These are phyloP conservation scores for Harringtonia lauricola DNA, from an alignment of 2,329 filamentous ascomycete genomes.

Conservation along the genomic window DNA sequence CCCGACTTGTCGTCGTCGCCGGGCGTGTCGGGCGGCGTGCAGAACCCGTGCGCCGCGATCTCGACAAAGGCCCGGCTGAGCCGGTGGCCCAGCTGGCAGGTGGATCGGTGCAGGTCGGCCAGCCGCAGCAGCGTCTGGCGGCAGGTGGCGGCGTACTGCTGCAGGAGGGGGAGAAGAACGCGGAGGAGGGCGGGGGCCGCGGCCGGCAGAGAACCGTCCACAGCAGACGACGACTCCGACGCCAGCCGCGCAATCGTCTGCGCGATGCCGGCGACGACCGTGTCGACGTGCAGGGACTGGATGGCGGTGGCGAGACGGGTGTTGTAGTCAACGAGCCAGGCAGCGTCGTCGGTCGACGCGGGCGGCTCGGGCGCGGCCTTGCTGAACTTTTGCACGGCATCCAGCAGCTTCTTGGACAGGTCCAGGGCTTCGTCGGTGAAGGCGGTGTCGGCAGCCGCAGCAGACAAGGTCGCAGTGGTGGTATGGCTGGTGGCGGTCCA, in stretches of 20 bases:
- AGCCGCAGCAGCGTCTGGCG: conserved; percentile 46
- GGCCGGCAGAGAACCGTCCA: no score
- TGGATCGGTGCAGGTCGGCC: conserved; percentile 54
- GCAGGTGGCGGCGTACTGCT: conserved; percentile 58
- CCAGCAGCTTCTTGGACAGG: conserved; percentile 65
- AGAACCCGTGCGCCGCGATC: conserved; percentile 79
- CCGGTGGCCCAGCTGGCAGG: conserved; percentile 63
- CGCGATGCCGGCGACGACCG: conserved; percentile 34
- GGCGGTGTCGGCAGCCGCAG: conserved; percentile 17
- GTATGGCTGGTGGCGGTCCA: conserved; percentile 37
- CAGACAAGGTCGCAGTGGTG: conserved; percentile 7
- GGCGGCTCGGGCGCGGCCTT: conserved; percentile 44
- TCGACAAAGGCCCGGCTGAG: conserved; percentile 69
- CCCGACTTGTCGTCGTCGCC: conserved; percentile 43
- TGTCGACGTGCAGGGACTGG: conserved; percentile 45
- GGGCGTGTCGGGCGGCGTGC: conserved; percentile 69
- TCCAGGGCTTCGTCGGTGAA: conserved; percentile 50
- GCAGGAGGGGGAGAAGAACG: conserved; percentile 57
- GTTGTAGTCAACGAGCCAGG: conserved; percentile 51
- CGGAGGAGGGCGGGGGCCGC: conserved; percentile 39
- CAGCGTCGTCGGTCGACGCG: conserved; percentile 44
- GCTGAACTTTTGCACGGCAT: conserved; percentile 64
- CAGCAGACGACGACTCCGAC: no score
- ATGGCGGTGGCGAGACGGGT: conserved; percentile 41
- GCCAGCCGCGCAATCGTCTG: conserved; percentile 26